These are phyloP conservation scores for Corylus heterophylla DNA, from an alignment of 306 rosid species.

Conservation along the genomic window DNA sequence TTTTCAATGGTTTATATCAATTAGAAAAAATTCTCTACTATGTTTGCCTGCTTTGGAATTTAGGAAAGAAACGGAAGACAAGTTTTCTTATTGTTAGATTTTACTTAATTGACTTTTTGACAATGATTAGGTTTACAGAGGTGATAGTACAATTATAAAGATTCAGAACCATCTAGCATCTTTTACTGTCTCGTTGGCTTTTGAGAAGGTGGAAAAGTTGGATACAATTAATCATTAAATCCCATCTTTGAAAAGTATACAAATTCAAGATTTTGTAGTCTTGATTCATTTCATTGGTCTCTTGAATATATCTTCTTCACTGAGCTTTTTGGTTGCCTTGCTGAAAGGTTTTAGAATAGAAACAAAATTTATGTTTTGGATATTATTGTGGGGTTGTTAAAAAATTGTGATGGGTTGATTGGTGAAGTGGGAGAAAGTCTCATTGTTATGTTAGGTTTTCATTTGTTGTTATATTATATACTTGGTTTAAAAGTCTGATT, in stretches of 20 bases:
- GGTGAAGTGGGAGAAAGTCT: background rate
- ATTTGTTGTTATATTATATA: background rate
- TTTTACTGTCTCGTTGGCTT: slow-evolving; percentile 4
- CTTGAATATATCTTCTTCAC: background rate
- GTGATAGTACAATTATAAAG: background rate
- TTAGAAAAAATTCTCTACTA: background rate
- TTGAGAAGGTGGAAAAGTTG: background rate
- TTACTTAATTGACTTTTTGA: background rate
- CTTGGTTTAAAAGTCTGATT: slow-evolving; percentile 1
- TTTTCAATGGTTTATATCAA: background rate
- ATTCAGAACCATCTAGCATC: background rate
- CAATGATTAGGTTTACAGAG: background rate
- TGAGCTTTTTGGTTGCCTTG: background rate
- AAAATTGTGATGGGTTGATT: background rate
- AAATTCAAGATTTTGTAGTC: background rate
- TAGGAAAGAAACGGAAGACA: background rate
- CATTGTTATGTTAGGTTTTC: background rate
- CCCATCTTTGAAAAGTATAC: background rate
- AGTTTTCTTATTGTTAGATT: background rate
- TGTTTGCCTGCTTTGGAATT: background rate
- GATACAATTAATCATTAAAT: background rate
- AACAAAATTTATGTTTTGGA: background rate
- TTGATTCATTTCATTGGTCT: slow-evolving; percentile 6
- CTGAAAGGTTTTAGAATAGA: background rate
- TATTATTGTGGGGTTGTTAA: background rate